A percentile compares a stretch with the other conserved stretches of the same genome.
These are phyloP conservation scores for Beauveria scarabaeidicola DNA, from an alignment of 2,329 filamentous ascomycete genomes.

Conservation along the genomic window DNA sequence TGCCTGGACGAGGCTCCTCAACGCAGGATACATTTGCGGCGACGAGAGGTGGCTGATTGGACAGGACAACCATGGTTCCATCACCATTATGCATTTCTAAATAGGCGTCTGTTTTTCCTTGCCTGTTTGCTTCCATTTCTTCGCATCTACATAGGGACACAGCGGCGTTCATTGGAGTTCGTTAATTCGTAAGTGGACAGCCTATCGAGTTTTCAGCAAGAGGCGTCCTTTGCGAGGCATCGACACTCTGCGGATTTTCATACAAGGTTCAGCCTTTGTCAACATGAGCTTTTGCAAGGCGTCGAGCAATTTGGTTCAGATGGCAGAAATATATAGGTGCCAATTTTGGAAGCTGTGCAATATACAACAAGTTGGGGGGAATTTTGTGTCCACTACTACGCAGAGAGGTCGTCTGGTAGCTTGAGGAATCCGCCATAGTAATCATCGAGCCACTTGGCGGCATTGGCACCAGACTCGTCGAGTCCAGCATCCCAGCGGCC, in stretches of 20 bases:
- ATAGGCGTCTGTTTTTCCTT: conserved; percentile 8
- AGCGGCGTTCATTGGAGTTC: not conserved
- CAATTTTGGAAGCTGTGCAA: not conserved
- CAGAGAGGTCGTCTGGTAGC: conserved; percentile 26
- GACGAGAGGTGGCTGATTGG: conserved; percentile 56
- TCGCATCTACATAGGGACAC: not conserved
- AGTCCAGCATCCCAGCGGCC: conserved; percentile 43
- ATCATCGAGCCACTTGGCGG: conserved; percentile 45
- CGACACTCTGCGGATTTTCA: not conserved
- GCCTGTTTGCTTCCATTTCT: not conserved
- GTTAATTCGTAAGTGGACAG: too few relatives aligned
- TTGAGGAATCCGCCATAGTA: conserved; percentile 49
- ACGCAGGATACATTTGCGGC: conserved; percentile 45
- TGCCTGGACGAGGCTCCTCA: conserved; percentile 40
- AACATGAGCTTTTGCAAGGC: not conserved
- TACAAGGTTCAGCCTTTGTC: not conserved
- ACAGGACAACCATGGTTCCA: conserved; percentile 40
- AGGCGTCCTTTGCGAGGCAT: not conserved
- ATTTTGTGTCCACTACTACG: not conserved
- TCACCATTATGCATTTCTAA: conserved; percentile 47
- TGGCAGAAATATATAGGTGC: not conserved
- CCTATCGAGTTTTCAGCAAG: not conserved
- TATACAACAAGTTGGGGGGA: not conserved
- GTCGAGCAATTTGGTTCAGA: not conserved
- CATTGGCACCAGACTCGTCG: conserved; percentile 41